A percentile compares a stretch with the other conserved stretches of the same genome.
Conservation (phyloP, 179 eudicot species). For the Beta macrorhiza region DNA sequence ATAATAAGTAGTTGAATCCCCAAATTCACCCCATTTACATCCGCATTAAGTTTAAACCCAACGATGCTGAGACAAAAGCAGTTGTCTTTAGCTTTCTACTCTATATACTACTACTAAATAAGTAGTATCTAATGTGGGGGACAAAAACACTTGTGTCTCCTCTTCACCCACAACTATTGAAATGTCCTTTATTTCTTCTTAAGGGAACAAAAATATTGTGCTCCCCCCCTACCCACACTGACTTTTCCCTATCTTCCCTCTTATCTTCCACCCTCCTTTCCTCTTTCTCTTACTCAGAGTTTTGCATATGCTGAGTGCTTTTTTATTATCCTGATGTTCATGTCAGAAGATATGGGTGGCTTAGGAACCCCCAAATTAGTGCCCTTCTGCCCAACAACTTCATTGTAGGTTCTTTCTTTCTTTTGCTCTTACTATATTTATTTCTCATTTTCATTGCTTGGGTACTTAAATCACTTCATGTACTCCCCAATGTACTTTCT, state of each 20-base stretch:
- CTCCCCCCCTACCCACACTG: conserved; percentile 28
- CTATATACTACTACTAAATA: not conserved
- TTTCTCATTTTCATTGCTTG: not conserved
- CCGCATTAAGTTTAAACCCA: not conserved
- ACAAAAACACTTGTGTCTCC: conserved; percentile 23
- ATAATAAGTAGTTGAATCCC: no score
- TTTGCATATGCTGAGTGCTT: conserved; percentile 4
- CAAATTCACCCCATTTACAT: not conserved
- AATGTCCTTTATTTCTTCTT: conserved; percentile 26
- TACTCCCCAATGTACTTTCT: conserved; percentile 8
- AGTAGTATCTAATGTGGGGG: conserved; percentile 13
- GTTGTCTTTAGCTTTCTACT: conserved; percentile 9
- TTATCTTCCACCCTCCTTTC: not conserved
- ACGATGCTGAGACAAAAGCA: conserved; percentile 7
- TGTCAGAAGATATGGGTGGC: conserved; percentile 31
- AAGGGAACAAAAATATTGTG: conserved; percentile 22
- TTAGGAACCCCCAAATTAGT: conserved; percentile 19
- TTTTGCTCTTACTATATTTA: conserved; percentile 1
- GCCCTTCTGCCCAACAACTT: conserved; percentile 13
- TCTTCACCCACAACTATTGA: conserved; percentile 24
- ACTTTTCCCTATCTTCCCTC: conserved; percentile 5
- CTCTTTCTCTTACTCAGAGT: not conserved
- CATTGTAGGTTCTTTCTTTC: conserved; percentile 10
- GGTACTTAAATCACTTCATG: conserved; percentile 17
- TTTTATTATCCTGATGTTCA: conserved; percentile 23